Evolutionary conservation across 73 alveolate species (phyloP), one percentile per base, ranked within the genome.

Genomic region (Stentor coeruleus): DNA sequence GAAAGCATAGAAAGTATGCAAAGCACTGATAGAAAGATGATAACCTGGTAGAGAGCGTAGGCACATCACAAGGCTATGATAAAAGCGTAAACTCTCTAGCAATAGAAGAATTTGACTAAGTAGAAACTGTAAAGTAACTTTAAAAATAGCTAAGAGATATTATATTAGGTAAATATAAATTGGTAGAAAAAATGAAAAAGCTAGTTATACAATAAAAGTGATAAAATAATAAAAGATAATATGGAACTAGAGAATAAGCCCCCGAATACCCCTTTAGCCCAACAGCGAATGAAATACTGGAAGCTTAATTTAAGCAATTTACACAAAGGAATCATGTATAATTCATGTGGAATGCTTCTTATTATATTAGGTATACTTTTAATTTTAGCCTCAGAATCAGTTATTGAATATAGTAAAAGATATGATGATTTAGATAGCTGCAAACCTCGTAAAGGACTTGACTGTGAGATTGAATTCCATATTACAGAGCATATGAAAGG

Each of bases 251-350:
- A 66, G 37, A 66, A 66, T 66, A 66, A 66, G 33, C 89, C 93
- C 58, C 85, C 81, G 86, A 74, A 84, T 66, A 86, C 94, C 80
- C 57, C 85, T 38, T 94, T 94, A 60, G 89, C 89, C 86, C 94
- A 94, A 85, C 96, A 94, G 80, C 86, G 89, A 37, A 88, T 94
- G 3, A 96, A 94, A 0, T 97, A 97, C 0, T 94, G 98, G 98
- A 84, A 97, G 77, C 97, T 97, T 35, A 90, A 85, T 38, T 97
- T 97, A 1, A 84, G 97, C 20, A 75, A 88, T 58, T 38, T 73
- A 33, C 81, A 92, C 15, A 82, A 91, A 3, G 60, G 76, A 55
- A 82, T 89, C 55, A 90, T 91, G 28, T 93, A 91, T 87, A 57
- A 89, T 59, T 88, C 87, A 26, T 89, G 91, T 81, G 98, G 98